Conservation (phyloP, 192 early-diverging fungal genomes). For the Coemansia sp. region DNA sequence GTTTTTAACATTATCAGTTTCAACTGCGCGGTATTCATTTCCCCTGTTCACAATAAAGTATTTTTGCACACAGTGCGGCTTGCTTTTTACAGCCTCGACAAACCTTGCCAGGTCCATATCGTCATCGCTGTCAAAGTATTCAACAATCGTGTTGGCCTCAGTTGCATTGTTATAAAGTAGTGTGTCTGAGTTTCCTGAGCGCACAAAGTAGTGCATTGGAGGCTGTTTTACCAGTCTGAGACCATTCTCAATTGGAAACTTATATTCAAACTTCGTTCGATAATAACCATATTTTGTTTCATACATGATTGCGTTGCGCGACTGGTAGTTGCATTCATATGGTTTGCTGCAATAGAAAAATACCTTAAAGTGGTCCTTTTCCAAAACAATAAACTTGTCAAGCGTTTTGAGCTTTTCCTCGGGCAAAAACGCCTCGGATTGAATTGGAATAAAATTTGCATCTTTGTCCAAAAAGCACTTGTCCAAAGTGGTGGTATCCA, state of each 20-base stretch:
- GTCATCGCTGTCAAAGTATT: constrained; percentile 4
- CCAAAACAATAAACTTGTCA: not conserved
- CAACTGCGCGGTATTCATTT: not conserved
- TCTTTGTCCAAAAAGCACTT: not conserved
- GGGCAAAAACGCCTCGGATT: constrained; percentile 2
- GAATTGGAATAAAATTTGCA: not conserved
- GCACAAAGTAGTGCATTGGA: constrained; percentile 7
- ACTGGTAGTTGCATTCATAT: constrained; percentile 7
- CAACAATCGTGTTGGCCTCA: not conserved
- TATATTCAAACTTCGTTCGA: not conserved
- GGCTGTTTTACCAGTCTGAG: not conserved
- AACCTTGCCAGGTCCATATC: constrained; percentile 7
- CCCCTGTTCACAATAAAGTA: constrained; percentile 1
- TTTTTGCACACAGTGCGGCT: constrained; percentile 2
- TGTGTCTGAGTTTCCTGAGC: not conserved
- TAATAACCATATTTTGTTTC: not conserved
- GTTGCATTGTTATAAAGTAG: not conserved
- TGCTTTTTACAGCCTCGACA: constrained; percentile 5
- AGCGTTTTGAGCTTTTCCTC: not conserved
- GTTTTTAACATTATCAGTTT: constrained; percentile 1
- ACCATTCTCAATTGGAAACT: not conserved
- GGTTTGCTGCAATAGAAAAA: not conserved
- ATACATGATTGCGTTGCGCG: not conserved
- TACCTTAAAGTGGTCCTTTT: constrained; percentile 6
- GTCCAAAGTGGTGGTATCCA: not conserved